Evolutionary conservation across 257 asterid genomes (phyloP).

Genomic region (Lantana camara): DNA sequence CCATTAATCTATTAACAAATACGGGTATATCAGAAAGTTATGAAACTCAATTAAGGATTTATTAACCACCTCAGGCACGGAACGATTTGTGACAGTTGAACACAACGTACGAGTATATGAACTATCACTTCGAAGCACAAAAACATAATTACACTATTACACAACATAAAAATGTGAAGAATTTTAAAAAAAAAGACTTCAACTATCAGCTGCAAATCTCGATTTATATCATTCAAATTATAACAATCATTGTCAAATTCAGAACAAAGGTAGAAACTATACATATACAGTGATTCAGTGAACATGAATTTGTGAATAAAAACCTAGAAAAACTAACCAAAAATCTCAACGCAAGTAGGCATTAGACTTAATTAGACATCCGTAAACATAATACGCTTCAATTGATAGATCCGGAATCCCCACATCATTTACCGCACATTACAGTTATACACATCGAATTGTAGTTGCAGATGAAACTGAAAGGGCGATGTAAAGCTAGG

Average conservation of each 20-base stretch:
- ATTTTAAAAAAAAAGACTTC: not conserved
- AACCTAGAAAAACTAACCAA: slow-evolving; percentile 60
- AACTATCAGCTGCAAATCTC: not conserved
- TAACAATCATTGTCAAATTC: not conserved
- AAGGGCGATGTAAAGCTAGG: slow-evolving; percentile 28
- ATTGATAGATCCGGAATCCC: slow-evolving; percentile 64
- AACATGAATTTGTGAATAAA: slow-evolving; percentile 12
- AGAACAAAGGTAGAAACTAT: not conserved
- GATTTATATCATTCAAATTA: not conserved
- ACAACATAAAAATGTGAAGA: not conserved
- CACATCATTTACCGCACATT: slow-evolving; percentile 36
- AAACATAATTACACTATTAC: not conserved
- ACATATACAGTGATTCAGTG: not conserved
- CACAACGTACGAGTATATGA: not conserved
- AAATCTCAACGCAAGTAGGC: slow-evolving; percentile 71
- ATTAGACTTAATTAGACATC: slow-evolving; percentile 31
- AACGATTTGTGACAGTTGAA: not conserved
- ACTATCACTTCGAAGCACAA: slow-evolving; percentile 12
- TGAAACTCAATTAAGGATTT: not conserved
- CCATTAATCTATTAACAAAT: slow-evolving; percentile 7
- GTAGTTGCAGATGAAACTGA: slow-evolving; percentile 28
- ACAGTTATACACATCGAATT: slow-evolving; percentile 18
- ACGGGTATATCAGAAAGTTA: not conserved
- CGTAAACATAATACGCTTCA: slow-evolving; percentile 40
- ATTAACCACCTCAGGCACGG: not conserved